Base-by-base conservation (phyloP, 305 asterid species). In the Lippia alba region DNA sequence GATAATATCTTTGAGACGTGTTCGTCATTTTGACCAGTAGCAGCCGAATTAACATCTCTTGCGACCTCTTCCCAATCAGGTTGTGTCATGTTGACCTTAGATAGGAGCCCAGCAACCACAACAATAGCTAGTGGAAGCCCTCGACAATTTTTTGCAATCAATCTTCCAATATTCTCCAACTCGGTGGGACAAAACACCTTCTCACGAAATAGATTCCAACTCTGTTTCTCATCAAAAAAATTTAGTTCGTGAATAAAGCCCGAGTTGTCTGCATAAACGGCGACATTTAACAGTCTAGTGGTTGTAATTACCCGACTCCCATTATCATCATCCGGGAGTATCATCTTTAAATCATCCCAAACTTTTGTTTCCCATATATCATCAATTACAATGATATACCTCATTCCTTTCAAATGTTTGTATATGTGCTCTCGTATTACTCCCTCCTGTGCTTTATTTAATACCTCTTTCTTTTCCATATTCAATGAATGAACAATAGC, bases 41-140 rank as follows among this genome's bases (percentile, higher is more conserved):
- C 41, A 4, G 41, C 41, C 9, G 41, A 36, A 8, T 7, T 36
- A 5, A 36, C 41, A 36, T 36, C 9, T 36, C 41, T 36, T 36
- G 41, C 41, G 5, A 36, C 5, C 41, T 36, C 41, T 36, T 36
- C 24, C 56, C 56, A 50, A 15, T 50, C 8, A 12, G 24, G 10
- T 12, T 5, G 64, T 33, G 46, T 58, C 20, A 6, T 58, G 0
- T 30, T 14, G 12, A 3, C 45, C 19, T 58, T 32, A 1, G 41
- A 4, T 0, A 58, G 20, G 17, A 15, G 1, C 7, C 67, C 67
- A 2, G 16, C 54, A 11, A 45, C 30, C 40, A 61, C 49, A 17
- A 44, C 54, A 41, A 61, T 41, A 40, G 67, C 34, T 11, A 41
- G 66, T 9, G 51, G 50, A 6, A 61, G 66, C 11, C 66, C 66